Conservation (phyloP, 768 basidiomycete genomes). For the Hysterangium stoloniferum region DNA sequence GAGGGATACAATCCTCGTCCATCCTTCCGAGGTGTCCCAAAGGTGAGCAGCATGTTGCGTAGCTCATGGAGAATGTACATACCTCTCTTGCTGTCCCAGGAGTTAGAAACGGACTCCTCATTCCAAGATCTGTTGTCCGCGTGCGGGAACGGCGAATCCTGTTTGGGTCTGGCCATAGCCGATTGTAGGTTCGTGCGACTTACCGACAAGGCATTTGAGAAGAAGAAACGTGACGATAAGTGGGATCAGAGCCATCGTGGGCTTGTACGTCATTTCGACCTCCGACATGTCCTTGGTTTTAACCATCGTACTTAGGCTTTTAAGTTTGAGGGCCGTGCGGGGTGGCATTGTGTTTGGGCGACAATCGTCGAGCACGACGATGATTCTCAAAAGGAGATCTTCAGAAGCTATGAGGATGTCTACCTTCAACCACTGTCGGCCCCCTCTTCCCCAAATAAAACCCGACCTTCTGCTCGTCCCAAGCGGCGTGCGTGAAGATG, state of each 20-base stretch:
- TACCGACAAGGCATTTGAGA: conserved; percentile 51
- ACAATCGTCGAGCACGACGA: conserved; percentile 45
- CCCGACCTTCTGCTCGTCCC: background rate
- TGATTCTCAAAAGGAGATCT: conserved; percentile 27
- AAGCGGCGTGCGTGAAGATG: background rate
- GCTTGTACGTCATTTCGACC: conserved; percentile 1
- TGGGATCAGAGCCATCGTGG: conserved; percentile 31
- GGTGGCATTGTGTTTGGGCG: conserved; percentile 64
- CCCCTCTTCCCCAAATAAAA: conserved; percentile 3
- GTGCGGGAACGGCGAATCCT: conserved; percentile 23
- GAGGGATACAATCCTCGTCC: conserved; percentile 57
- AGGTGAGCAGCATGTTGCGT: conserved; percentile 17
- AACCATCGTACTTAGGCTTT: conserved; percentile 26
- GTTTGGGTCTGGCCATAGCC: conserved; percentile 35
- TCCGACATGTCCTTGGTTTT: background rate
- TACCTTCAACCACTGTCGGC: conserved; percentile 29
- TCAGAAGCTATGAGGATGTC: conserved; percentile 54
- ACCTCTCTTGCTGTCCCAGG: conserved; percentile 11
- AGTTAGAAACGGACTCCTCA: conserved; percentile 43
- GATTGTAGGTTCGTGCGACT: conserved; percentile 49
- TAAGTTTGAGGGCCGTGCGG: conserved; percentile 37
- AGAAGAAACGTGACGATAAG: conserved; percentile 20
- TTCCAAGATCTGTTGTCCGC: conserved; percentile 34
- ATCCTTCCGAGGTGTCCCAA: conserved; percentile 38
- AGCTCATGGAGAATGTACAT: background rate